Conservation (phyloP, 192 early-diverging fungal species). For the Coemansia sp. region DNA sequence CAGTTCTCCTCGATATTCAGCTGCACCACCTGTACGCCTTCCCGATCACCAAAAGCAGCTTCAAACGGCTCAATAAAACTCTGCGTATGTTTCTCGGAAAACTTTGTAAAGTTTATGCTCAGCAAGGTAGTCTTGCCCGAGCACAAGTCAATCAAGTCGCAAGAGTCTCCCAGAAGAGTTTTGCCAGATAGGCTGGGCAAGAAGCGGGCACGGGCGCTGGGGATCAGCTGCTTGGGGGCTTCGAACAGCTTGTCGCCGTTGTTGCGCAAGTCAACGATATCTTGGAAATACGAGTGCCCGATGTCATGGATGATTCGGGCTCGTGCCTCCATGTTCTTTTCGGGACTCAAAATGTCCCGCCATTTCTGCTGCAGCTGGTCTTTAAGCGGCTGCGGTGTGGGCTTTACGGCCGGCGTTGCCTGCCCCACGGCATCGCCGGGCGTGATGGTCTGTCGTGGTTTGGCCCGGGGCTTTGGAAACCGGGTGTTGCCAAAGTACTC, state of each 20-base stretch:
- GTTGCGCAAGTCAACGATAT: constrained; percentile 53
- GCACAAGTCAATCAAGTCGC: constrained; percentile 31
- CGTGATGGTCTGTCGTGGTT: constrained; percentile 45
- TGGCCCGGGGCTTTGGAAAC: constrained; percentile 45
- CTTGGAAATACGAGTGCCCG: constrained; percentile 50
- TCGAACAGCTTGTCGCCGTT: constrained; percentile 53
- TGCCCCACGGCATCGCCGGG: constrained; percentile 52
- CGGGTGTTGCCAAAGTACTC: constrained; percentile 53
- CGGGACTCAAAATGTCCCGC: constrained; percentile 45
- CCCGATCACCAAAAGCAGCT: constrained; percentile 14
- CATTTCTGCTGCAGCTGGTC: constrained; percentile 27
- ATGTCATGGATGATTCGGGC: constrained; percentile 49
- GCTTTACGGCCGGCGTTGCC: constrained; percentile 22
- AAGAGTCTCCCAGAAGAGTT: constrained; percentile 21
- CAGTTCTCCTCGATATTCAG: constrained; percentile 54
- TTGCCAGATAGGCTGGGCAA: constrained; percentile 48
- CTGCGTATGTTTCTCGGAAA: constrained; percentile 46
- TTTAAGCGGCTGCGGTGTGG: constrained; percentile 16
- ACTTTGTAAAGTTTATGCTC: constrained; percentile 50
- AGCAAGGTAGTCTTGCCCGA: constrained; percentile 40
- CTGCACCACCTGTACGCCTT: constrained; percentile 40
- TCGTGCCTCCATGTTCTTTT: constrained; percentile 52
- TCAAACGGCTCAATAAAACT: constrained; percentile 43
- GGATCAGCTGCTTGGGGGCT: constrained; percentile 41
- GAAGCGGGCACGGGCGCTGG: constrained; percentile 27